These are phyloP conservation scores for Candida incommunis DNA, from an alignment of 805 yeast genomes.

Conservation along the genomic window DNA sequence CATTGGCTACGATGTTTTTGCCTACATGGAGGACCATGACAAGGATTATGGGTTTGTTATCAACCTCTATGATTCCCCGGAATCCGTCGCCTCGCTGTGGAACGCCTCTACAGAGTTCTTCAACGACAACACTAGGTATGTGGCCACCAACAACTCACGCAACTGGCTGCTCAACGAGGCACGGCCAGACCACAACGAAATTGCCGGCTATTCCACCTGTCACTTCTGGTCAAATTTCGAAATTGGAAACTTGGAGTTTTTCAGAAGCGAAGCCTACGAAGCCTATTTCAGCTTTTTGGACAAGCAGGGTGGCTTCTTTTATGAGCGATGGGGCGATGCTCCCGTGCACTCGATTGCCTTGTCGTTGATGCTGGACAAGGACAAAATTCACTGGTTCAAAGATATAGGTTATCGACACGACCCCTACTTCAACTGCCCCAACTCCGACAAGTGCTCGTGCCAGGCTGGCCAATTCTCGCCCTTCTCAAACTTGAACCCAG, in stretches of 20 bases:
- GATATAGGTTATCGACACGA: slow-evolving; percentile 72
- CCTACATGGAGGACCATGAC: slow-evolving; percentile 34
- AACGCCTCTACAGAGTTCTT: slow-evolving; percentile 51
- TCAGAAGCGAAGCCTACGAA: slow-evolving; percentile 50
- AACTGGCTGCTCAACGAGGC: slow-evolving; percentile 40
- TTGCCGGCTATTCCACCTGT: slow-evolving; percentile 45
- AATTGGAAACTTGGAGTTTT: slow-evolving; percentile 73
- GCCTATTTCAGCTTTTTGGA: slow-evolving; percentile 54
- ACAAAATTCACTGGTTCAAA: slow-evolving; percentile 70
- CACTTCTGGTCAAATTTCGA: slow-evolving; percentile 91
- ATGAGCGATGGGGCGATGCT: slow-evolving; percentile 91
- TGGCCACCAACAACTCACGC: slow-evolving; percentile 39
- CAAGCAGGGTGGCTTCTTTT: slow-evolving; percentile 64
- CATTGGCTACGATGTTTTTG: slow-evolving; percentile 33
- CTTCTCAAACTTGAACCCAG: slow-evolving; percentile 38
- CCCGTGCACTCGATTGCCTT: slow-evolving; percentile 76
- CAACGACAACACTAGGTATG: slow-evolving; percentile 38
- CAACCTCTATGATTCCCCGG: slow-evolving; percentile 55
- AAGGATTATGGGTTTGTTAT: slow-evolving; percentile 66
- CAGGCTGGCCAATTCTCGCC: slow-evolving; percentile 38
- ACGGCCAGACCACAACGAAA: slow-evolving; percentile 34
- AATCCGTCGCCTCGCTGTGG: slow-evolving; percentile 51
- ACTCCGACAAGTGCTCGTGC: slow-evolving; percentile 39
- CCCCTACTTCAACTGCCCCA: slow-evolving; percentile 65
- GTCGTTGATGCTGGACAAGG: slow-evolving; percentile 55